These are phyloP conservation scores for Pseudopithomyces maydicus DNA, from an alignment of 2,329 filamentous ascomycete genomes.

Conservation along the genomic window DNA sequence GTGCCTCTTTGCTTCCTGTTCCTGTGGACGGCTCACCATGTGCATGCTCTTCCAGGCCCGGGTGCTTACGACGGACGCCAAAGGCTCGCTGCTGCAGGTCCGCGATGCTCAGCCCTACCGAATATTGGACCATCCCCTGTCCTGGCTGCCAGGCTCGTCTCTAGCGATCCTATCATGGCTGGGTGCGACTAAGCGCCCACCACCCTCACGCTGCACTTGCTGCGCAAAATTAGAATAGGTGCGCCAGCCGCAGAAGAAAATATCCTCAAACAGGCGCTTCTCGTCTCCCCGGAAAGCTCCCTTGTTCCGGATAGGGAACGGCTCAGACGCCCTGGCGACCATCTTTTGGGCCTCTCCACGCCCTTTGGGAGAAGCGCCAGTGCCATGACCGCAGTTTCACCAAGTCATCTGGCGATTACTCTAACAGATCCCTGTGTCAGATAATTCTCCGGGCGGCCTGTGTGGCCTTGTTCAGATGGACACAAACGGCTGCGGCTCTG, in stretches of 20 bases:
- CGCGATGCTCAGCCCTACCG: constrained; percentile 36
- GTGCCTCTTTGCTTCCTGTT: neutral
- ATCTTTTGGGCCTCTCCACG: constrained; percentile 30
- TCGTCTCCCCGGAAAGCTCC: constrained; percentile 24
- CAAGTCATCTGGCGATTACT: constrained; percentile 45
- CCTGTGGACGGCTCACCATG: neutral
- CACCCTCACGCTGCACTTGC: constrained; percentile 27
- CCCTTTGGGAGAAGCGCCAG: constrained; percentile 37
- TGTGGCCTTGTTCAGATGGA: constrained; percentile 28
- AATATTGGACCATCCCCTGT: constrained; percentile 30
- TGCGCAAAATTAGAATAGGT: constrained; percentile 44
- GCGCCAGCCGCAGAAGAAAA: constrained; percentile 31
- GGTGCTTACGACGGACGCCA: constrained; percentile 9
- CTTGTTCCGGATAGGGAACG: constrained; percentile 30
- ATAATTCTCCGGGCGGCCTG: constrained; percentile 42
- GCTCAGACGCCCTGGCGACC: constrained; percentile 31
- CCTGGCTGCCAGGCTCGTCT: constrained; percentile 30
- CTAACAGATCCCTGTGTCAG: constrained; percentile 47
- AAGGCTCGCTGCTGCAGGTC: constrained; percentile 29
- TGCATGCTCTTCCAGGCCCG: constrained; percentile 9
- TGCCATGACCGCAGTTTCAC: constrained; percentile 27
- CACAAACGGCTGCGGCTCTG: constrained; percentile 30
- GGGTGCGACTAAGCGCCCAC: constrained; percentile 26
- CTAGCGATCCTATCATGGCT: constrained; percentile 33
- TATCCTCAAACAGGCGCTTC: constrained; percentile 45